Evolutionary conservation across 805 yeast genomes (phyloP), one percentile per base, ranked within the genome.

Genomic region (Komagataella kurtzmanii): DNA sequence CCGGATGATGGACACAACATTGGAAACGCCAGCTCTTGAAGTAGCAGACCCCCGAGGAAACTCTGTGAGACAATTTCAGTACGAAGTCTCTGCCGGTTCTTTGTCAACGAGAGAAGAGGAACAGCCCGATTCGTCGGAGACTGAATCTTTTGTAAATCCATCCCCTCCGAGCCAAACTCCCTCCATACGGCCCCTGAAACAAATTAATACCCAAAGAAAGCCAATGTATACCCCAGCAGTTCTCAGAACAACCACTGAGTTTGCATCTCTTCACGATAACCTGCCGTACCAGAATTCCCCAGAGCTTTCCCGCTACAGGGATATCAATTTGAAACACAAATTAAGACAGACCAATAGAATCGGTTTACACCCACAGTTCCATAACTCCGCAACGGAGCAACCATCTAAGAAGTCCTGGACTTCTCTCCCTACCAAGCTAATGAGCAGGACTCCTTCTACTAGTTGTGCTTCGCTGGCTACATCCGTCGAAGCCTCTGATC

Each of bases 181-280:
- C 0, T 54, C 65, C 36, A 59, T 60, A 50, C 59, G 65, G 48
- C 70, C 70, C 53, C 63, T 83, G 19, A 84, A 81, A 62, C 95
- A 88, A 60, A 80, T 89, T 55, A 80, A 81, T 53, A 84, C 83
- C 48, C 90, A 88, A 56, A 79, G 88, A 63, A 84, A 87, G 60
- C 97, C 97, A 7, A 70, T 90, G 70, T 90, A 88, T 60, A 74
- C 85, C 0, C 98, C 98, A 0, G 97, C 97, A 0, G 98, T 90
- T 8, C 71, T 90, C 50, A 75, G 87, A 57, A 73, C 53, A 1
- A 64, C 59, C 44, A 45, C 21, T n/a, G 24, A 45, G 40, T 30
- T 30, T 30, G 40, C 40, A 30, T 30, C 40, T 10, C 40, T 30
- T 30, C 40, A 30, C 14, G 40, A 30, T 30, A 30, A 30, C 14